Conservation (phyloP, 176 grass and related monocot species). For the Hordeum vulgare region DNA sequence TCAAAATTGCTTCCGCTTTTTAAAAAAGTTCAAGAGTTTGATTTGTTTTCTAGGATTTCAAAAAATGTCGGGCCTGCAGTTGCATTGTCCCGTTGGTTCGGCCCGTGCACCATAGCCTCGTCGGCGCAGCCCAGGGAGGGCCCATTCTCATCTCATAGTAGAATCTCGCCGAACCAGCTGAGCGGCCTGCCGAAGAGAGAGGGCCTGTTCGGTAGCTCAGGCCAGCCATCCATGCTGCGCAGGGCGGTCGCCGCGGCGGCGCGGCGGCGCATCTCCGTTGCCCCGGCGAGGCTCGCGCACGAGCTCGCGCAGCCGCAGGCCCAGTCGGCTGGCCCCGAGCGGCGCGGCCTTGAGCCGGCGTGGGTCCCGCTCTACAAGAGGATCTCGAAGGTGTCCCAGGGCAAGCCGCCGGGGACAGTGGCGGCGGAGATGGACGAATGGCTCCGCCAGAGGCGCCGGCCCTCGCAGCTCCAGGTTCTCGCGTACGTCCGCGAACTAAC, state of each 20-base stretch:
- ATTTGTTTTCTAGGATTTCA: no score
- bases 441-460: neutral
- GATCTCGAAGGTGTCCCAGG: neutral
- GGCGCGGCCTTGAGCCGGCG: neutral
- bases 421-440: slow-evolving; percentile 24
- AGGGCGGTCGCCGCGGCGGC: neutral
- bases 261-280: neutral
- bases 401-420: slow-evolving; percentile 2
- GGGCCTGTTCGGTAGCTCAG: no score
- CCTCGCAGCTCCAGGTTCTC: slow-evolving; percentile 5
- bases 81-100: no score
- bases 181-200: no score
- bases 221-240: slow-evolving; percentile 3
- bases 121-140: no score
- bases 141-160: no score
- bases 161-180: no score
- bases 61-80: no score
- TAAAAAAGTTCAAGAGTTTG: no score
- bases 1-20: no score
- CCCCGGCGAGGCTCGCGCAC: neutral
- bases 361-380: slow-evolving; percentile 15
- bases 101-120: no score
- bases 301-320: neutral
- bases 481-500: slow-evolving; percentile 26
- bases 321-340: neutral